phyloP scores from a whole-genome alignment of 2,329 filamentous ascomycete genomes.

The Epichloe hybrida region DNA sequence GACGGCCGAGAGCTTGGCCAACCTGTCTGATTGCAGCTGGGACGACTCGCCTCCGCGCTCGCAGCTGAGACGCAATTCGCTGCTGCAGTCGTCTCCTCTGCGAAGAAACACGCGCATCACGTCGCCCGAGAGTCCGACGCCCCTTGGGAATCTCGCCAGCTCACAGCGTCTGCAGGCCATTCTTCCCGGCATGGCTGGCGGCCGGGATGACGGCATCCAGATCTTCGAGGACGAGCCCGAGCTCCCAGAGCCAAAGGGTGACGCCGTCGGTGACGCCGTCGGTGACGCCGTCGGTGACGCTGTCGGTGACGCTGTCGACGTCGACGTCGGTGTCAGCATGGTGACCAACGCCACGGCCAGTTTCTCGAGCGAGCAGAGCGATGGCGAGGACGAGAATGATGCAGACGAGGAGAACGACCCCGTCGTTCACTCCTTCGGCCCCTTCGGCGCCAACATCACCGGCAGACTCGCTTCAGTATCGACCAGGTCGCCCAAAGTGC shows the following conservation, averaged over 20 bases:
- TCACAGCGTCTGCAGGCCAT: constrained; percentile 33
- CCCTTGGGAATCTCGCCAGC: constrained; percentile 22
- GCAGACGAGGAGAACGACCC: constrained; percentile 92
- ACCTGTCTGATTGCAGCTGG: constrained; percentile 56
- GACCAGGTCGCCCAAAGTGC: constrained; percentile 47
- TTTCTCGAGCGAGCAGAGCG: constrained; percentile 42
- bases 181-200: constrained; percentile 20
- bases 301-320: neutral
- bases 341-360: constrained; percentile 36
- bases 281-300: constrained; percentile 13
- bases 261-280: constrained; percentile 3
- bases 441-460: constrained; percentile 74
- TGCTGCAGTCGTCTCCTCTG: constrained; percentile 49
- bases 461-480: constrained; percentile 67
- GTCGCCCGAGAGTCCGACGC: constrained; percentile 61
- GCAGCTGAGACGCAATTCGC: constrained; percentile 16
- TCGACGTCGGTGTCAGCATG: constrained; percentile 28
- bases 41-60: constrained; percentile 44
- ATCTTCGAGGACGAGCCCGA: constrained; percentile 60
- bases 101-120: constrained; percentile 43
- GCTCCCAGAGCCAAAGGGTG: constrained; percentile 21
- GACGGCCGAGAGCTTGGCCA: constrained; percentile 28
- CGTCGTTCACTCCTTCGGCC: constrained; percentile 85
- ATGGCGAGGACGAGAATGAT: constrained; percentile 51
- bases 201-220: constrained; percentile 35